A percentile compares a stretch with the other conserved stretches of the same genome.
Conservation (phyloP, 1,139 yeast genomes). For the Ogataea hybrid region DNA sequence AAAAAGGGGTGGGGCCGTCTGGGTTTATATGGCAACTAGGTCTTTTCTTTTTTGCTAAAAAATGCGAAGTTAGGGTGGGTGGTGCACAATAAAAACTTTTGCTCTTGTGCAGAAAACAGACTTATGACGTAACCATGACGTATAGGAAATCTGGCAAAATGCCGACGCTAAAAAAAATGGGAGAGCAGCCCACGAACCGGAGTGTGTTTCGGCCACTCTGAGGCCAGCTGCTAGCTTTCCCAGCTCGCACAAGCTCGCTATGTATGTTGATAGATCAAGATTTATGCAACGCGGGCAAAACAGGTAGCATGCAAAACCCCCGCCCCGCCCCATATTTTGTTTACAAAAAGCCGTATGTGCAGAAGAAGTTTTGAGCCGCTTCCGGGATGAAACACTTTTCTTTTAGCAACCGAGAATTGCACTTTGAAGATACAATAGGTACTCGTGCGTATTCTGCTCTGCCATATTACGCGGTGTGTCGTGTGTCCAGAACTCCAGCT, state of each 20-base stretch:
- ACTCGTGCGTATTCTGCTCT: conserved; percentile 19
- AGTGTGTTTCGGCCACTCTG: not conserved
- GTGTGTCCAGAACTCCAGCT: conserved; percentile 22
- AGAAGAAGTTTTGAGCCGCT: conserved; percentile 3
- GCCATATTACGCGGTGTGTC: conserved; percentile 18
- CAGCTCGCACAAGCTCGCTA: not conserved
- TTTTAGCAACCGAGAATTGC: not conserved
- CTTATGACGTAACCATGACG: conserved; percentile 8
- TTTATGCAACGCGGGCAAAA: not conserved
- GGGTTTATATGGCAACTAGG: not conserved
- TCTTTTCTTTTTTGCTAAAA: conserved; percentile 1
- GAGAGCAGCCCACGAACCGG: not conserved
- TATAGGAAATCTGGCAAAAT: not conserved
- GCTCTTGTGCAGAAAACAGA: conserved; percentile 2
- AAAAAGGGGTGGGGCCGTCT: not conserved
- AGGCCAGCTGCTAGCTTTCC: not conserved
- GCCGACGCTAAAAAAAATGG: not conserved
- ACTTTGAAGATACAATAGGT: not conserved
- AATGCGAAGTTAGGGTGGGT: not conserved
- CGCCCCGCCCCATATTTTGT: not conserved
- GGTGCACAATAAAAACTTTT: conserved; percentile 6
- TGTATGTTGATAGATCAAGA: not conserved
- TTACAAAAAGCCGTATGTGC: not conserved
- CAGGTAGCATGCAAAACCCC: not conserved
- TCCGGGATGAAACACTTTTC: not conserved